Evolutionary conservation across 371 early-diverging fungal genomes (phyloP), one percentile per base, ranked within the genome.

Genomic region (Lichtheimia ramosa): DNA sequence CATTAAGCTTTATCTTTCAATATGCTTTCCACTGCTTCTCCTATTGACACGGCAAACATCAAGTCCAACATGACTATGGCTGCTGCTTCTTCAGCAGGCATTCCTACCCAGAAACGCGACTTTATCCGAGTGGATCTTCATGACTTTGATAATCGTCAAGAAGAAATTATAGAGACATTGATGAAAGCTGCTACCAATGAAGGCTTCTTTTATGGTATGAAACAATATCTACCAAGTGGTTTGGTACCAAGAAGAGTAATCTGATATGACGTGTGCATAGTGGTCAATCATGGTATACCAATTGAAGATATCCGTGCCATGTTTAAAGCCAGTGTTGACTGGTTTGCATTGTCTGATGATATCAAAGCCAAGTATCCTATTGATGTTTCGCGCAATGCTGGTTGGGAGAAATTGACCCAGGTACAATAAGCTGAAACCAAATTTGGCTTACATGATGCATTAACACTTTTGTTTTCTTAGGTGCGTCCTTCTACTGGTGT

Each of bases 401-500:
- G 69, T 27, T 73, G 67, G 66, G 73, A 73, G 21, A 69, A 69
- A 34, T 46, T 73, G 10, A 65, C 67, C 18, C 73, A 73, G 58
- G 65, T 65, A 56, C 39, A 42, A 18, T 7, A 13, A 3, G 4
- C 14, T 12, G 18, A 28, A 18, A 24, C 15, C 28, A 51, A 34
- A 2, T 24, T 49, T 10, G 24, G 24, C 18, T 18, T 16, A 2
- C 25, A 49, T 21, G 24, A 49, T 21, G 24, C 14, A 24, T 21
- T 49, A 23, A 49, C 24, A 23, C 3, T 3, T 13, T 14, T 12
- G 16, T 2, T 34, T 27, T 18, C 5, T 13, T 41, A 65, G 62
- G 64, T 73, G 24, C 63, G 73, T 5, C 73, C 73, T 14, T 66
- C 66, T 2, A 73, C 73, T 12, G 73, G 73, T 41, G 66, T 73